phyloP scores from a whole-genome alignment of 805 yeast species.

The Nakazawaea ernobii region DNA sequence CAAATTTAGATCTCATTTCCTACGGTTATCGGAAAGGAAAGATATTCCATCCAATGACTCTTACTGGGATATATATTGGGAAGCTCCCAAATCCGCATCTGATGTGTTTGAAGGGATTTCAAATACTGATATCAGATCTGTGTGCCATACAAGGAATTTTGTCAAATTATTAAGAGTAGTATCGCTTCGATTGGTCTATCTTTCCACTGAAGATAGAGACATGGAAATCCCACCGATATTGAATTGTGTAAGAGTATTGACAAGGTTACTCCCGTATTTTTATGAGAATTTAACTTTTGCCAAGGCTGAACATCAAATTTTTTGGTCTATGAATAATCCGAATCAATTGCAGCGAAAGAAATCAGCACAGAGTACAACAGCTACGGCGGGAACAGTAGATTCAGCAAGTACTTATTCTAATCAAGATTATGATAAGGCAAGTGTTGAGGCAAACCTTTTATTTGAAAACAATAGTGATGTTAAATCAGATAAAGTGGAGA shows the following conservation, averaged over 20 bases:
- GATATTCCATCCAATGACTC: conserved; percentile 28
- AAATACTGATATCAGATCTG: conserved; percentile 48
- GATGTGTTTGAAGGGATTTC: conserved; percentile 58
- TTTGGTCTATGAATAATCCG: conserved; percentile 35
- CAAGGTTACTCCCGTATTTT: conserved; percentile 59
- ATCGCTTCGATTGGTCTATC: conserved; percentile 25
- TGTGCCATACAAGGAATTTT: conserved; percentile 62
- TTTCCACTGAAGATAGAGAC: conserved; percentile 6
- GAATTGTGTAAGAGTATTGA: conserved; percentile 59
- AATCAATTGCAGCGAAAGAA: conserved; percentile 11
- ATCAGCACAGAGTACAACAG: conserved; percentile 13
- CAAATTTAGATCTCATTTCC: conserved; percentile 54
- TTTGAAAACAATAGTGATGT: conserved; percentile 4
- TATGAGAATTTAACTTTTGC: conserved; percentile 45
- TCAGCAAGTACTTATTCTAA: conserved; percentile 17
- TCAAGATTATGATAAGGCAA: conserved; percentile 16
- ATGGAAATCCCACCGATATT: conserved; percentile 27
- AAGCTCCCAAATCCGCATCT: conserved; percentile 41
- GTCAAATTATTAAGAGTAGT: conserved; percentile 41
- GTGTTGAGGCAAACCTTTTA: conserved; percentile 15
- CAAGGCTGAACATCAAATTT: conserved; percentile 28
- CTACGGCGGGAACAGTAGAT: conserved; percentile 19
- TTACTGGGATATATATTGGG: conserved; percentile 42
- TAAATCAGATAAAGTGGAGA: conserved; percentile 11
- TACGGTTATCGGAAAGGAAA: conserved; percentile 45